Evolutionary conservation across 2,329 filamentous ascomycete species (phyloP).

Genomic region (Apiospora kogelbergensis): DNA sequence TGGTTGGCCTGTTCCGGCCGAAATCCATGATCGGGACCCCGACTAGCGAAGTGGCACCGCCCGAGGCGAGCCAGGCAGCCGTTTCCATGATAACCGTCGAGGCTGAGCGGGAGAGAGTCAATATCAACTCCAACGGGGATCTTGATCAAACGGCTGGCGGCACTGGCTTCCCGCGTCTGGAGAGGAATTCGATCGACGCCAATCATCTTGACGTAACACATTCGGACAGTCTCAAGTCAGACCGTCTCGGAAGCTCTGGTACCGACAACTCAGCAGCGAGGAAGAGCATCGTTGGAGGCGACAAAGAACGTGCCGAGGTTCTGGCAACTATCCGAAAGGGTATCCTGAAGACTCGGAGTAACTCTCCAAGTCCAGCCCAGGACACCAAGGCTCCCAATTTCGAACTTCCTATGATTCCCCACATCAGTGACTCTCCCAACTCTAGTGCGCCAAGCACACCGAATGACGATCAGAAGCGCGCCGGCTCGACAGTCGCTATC

Average conservation of each 20-base stretch:
- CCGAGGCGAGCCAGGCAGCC: conserved; percentile 73
- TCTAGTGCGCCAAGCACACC: conserved; percentile 89
- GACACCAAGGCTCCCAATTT: conserved; percentile 55
- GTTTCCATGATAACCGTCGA: conserved; percentile 96
- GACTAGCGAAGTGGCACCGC: conserved; percentile 64
- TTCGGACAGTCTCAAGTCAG: conserved; percentile 42
- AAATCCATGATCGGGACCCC: conserved; percentile 86
- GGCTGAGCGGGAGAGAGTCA: conserved; percentile 82
- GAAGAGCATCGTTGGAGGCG: conserved; percentile 88
- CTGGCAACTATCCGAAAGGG: conserved; percentile 92
- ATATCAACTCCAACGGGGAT: conserved; percentile 70
- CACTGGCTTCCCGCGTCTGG: conserved; percentile 81
- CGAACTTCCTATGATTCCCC: conserved; percentile 61
- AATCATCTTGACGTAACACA: conserved; percentile 34
- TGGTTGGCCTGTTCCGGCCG: conserved; percentile 91
- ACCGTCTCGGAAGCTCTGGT: conserved; percentile 55
- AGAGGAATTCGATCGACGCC: conserved; percentile 77
- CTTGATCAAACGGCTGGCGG: conserved; percentile 64
- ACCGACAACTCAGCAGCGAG: conserved; percentile 64
- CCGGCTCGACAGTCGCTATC: conserved; percentile 66
- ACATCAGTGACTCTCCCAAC: conserved; percentile 73
- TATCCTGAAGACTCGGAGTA: conserved; percentile 85
- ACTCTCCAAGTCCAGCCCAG: conserved; percentile 65
- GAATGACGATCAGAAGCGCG: conserved; percentile 72
- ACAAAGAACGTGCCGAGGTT: conserved; percentile 87